Conservation (phyloP, 371 early-diverging fungal species). For the Neoconidiobolus thromboides region DNA sequence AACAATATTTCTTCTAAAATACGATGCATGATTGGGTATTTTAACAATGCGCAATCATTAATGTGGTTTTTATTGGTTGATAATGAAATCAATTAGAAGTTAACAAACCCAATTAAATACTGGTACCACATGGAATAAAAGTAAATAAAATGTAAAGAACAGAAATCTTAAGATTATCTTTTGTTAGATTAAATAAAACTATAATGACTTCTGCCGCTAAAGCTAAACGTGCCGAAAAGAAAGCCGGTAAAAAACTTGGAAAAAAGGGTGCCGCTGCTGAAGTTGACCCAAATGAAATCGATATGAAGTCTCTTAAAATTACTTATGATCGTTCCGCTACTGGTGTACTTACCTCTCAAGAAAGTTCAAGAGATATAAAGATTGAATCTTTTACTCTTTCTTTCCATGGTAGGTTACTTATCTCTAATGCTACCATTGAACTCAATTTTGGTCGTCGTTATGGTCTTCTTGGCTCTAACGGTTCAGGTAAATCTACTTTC, state of each 20-base stretch:
- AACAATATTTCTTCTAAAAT: too few species aligned
- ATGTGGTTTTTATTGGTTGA: too few species aligned
- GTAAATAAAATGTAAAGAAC: too few species aligned
- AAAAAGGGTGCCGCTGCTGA: slow-evolving; percentile 16
- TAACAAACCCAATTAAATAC: too few species aligned
- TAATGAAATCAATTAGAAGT: too few species aligned
- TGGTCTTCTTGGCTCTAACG: slow-evolving; percentile 94
- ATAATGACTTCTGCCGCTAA: slow-evolving; percentile 44
- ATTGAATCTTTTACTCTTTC: slow-evolving; percentile 85
- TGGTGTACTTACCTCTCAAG: slow-evolving; percentile 87
- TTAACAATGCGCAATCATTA: too few species aligned
- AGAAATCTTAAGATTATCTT: too few species aligned
- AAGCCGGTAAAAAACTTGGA: slow-evolving; percentile 31
- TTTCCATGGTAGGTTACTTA: slow-evolving; percentile 81
- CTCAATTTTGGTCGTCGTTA: slow-evolving; percentile 95
- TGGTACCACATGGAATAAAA: too few species aligned
- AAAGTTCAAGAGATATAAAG: slow-evolving; percentile 84
- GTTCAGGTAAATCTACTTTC: slow-evolving; percentile 97
- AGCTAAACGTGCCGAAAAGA: slow-evolving; percentile 64
- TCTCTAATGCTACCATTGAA: slow-evolving; percentile 86
- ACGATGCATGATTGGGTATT: too few species aligned
- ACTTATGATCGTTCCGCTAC: slow-evolving; percentile 50
- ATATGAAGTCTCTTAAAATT: slow-evolving; percentile 7
- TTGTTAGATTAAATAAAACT: background rate
- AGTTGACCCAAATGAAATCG: slow-evolving; percentile 14